These are phyloP conservation scores for Ganoderma meredithae DNA, from an alignment of 1,284 basidiomycete species.

Conservation along the genomic window DNA sequence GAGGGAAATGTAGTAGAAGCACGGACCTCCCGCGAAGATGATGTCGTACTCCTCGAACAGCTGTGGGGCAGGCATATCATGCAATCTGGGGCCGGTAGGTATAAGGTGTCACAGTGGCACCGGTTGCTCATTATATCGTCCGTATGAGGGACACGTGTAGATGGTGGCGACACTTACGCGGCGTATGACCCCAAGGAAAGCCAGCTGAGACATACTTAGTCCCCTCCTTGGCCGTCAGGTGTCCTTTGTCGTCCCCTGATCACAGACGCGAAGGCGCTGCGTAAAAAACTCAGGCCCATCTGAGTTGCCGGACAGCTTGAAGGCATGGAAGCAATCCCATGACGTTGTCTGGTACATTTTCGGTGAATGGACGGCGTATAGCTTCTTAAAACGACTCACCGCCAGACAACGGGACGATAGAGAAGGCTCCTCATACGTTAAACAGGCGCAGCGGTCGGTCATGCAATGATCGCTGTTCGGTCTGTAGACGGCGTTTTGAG, in stretches of 20 bases:
- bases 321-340: neutral
- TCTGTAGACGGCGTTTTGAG: neutral
- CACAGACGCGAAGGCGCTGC: neutral
- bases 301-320: neutral
- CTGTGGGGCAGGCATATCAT: constrained; percentile 2
- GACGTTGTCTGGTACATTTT: neutral
- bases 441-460: neutral
- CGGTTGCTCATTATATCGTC: neutral
- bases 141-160: neutral
- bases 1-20: neutral
- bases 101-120: neutral
- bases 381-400: neutral
- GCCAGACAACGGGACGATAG: neutral
- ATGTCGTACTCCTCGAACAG: constrained; percentile 47
- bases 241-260: neutral
- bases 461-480: neutral
- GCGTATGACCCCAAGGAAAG: neutral
- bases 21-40: constrained; percentile 56
- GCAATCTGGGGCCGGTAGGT: neutral
- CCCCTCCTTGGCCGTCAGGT: neutral
- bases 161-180: neutral
- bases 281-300: neutral
- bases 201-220: neutral
- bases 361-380: neutral
- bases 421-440: neutral